Base-by-base conservation (phyloP, 1,139 yeast genomes). In the Lodderomyces jiufengensis region DNA sequence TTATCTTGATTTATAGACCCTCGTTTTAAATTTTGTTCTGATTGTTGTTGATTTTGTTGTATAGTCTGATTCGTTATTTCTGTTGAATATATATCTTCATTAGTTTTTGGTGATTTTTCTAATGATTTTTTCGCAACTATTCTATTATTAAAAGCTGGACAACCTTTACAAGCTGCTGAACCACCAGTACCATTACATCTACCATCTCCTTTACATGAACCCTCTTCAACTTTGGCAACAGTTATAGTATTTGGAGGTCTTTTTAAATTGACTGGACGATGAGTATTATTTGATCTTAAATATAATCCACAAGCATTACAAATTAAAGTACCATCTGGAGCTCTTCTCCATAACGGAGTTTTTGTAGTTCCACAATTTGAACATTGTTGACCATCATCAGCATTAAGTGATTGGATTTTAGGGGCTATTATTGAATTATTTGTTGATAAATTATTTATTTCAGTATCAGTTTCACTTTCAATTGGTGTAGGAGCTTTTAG, bases 131-230 rank as follows among this genome's bases (percentile, higher is more conserved):
- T 56, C 39, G 55, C 51, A 23, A 73, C 69, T 29, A 80, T 68
- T 37, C 94, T 68, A 59, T 85, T 85, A 52, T 84, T 84, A 53
- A 59, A 84, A 3, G 92, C 88, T 2, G 95, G 94, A 53, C 95
- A 85, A 4, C 90, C 88, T 45, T 79, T 71, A 55, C 95, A 85
- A 2, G 87, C 87, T 3, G 73, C 73, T 2, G 88, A 63, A 2
- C 95, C 95, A 4, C 95, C 95, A 1, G 92, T 84, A 2, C 95
- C 95, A 50, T 84, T 84, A 57, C 95, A 85, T 44, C 80, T 70
- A 5, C 95, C 95, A 49, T 83, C 86, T 9, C 95, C 95, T 40
- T 80, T 78, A 51, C 95, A 85, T 4, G 84, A 73, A 0, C 95
- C 95, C 25, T 60, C 63, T 21, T 63, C 63, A 18, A 49, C 53